These are phyloP conservation scores for Rhizophora mangle DNA, from an alignment of 345 rosid genomes.

Conservation along the genomic window DNA sequence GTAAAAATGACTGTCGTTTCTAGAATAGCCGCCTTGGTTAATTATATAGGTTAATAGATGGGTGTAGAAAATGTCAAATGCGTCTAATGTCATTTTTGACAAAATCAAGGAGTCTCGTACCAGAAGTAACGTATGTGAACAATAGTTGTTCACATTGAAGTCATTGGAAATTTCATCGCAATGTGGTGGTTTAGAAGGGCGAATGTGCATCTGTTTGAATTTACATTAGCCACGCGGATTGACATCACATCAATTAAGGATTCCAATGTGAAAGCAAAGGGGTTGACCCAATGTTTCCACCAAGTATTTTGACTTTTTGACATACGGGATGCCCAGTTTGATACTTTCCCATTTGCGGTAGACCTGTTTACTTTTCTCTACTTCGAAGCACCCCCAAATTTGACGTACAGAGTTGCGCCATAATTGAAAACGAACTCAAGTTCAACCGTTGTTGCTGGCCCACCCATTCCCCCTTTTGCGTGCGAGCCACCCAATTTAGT, in stretches of 20 bases:
- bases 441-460: conserved; percentile 21
- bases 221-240: background rate
- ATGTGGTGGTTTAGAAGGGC: background rate
- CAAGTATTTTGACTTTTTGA: background rate
- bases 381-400: background rate
- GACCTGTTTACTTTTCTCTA: background rate
- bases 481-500: conserved; percentile 1
- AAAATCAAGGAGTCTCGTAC: too few relatives aligned
- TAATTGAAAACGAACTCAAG: background rate
- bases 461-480: conserved; percentile 8
- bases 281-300: background rate
- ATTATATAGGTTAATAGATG: too few relatives aligned
- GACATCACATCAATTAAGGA: background rate
- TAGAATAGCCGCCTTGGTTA: too few relatives aligned
- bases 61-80: too few relatives aligned
- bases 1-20: background rate
- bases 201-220: background rate
- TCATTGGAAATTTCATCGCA: too few relatives aligned
- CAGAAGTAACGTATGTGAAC: too few relatives aligned
- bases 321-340: background rate
- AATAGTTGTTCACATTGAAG: too few relatives aligned
- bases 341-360: background rate
- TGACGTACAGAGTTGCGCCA: background rate
- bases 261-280: background rate
- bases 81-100: too few relatives aligned